phyloP scores from a whole-genome alignment of 306 rosid genomes.

The Vigna mungo region DNA sequence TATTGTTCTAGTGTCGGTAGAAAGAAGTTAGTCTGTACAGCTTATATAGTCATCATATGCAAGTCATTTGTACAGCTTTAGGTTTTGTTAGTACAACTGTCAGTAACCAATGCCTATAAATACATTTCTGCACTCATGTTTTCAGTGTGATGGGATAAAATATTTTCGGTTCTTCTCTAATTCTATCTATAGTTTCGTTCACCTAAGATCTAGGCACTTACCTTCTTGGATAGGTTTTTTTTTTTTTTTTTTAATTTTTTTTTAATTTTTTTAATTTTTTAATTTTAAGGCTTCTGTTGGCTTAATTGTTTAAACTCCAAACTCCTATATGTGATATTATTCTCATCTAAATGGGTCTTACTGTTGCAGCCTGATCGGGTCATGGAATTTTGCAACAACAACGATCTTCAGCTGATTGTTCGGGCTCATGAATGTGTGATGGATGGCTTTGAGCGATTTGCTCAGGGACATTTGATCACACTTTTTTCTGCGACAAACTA shows the following conservation, averaged over 20 bases:
- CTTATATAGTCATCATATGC: no score
- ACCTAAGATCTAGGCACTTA: not conserved
- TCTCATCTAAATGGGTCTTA: constrained; percentile 50
- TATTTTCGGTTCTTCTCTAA: no score
- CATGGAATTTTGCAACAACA: constrained; percentile 98
- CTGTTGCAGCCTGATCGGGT: constrained; percentile 93
- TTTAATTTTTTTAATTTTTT: not conserved
- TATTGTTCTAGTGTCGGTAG: not conserved
- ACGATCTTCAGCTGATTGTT: constrained; percentile 97
- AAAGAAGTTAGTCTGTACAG: no score
- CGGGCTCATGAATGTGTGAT: constrained; percentile 99
- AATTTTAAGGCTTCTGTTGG: constrained; percentile 1
- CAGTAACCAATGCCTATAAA: no score
- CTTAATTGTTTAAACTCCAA: constrained; percentile 10
- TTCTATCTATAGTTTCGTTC: no score
- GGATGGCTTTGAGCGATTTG: constrained; percentile 99
- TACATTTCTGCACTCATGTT: no score
- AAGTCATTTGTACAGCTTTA: no score
- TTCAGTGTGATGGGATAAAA: no score
- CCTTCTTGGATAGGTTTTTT: not conserved
- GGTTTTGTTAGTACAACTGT: no score
- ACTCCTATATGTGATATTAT: constrained; percentile 26
- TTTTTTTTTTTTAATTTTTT: not conserved
- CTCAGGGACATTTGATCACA: constrained; percentile 97
- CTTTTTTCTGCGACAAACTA: constrained; percentile 99